phyloP scores from a whole-genome alignment of 148 eudicot genomes.

The Chenopodium berlandieri region DNA sequence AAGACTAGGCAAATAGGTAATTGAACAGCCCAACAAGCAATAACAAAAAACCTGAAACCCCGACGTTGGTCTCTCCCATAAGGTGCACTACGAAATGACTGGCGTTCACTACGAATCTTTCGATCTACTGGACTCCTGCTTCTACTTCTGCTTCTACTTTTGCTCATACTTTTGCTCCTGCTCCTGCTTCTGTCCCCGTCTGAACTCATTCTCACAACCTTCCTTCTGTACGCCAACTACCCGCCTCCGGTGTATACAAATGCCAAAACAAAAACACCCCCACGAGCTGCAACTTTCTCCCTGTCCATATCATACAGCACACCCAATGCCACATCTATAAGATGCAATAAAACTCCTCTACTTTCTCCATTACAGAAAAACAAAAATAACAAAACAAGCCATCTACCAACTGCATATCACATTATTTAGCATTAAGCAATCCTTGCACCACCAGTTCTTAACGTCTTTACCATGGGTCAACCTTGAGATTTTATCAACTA shows the following conservation, averaged over 20 bases:
- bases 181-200: slow-evolving; percentile 2
- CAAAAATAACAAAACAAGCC: slow-evolving; percentile 42
- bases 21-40: slow-evolving; percentile 15
- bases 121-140: slow-evolving; percentile 66
- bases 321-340: slow-evolving; percentile 58
- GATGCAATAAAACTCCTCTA: slow-evolving; percentile 35
- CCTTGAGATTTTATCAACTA: not conserved
- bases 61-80: slow-evolving; percentile 66
- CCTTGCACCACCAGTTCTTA: slow-evolving; percentile 1
- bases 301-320: slow-evolving; percentile 65
- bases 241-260: slow-evolving; percentile 18
- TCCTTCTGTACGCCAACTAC: slow-evolving; percentile 32
- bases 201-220: slow-evolving; percentile 54
- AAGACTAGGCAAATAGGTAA: not conserved
- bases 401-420: slow-evolving; percentile 35
- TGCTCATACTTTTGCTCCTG: slow-evolving; percentile 30
- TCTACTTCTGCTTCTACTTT: slow-evolving; percentile 47
- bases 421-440: slow-evolving; percentile 21
- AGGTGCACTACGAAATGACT: slow-evolving; percentile 68
- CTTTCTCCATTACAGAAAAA: slow-evolving; percentile 36
- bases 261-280: slow-evolving; percentile 41
- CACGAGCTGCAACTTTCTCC: slow-evolving; percentile 54
- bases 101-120: slow-evolving; percentile 59
- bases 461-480: not conserved
- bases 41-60: slow-evolving; percentile 77